Conservation (phyloP, 495 filamentous ascomycete genomes). For the Cryomyces minteri region DNA sequence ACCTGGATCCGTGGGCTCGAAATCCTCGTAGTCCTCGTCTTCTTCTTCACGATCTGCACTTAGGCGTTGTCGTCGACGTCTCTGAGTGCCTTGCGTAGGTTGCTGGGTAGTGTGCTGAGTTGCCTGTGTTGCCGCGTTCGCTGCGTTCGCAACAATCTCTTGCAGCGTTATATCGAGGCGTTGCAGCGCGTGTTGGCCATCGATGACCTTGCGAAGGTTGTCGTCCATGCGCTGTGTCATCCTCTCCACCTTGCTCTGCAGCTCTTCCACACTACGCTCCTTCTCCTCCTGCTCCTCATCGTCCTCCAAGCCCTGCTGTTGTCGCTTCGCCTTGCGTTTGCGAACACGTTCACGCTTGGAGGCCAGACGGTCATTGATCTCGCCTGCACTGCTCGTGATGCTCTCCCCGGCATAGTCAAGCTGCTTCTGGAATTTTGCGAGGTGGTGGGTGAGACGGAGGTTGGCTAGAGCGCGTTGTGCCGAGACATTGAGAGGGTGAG, state of each 20-base stretch:
- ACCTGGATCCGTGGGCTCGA: constrained; percentile 10
- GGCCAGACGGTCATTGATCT: constrained; percentile 16
- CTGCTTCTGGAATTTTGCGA: constrained; percentile 9
- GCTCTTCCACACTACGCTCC: constrained; percentile 6
- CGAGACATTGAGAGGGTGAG: constrained; percentile 12
- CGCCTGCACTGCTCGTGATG: constrained; percentile 8
- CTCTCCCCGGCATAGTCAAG: constrained; percentile 7
- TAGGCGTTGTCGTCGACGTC: not conserved
- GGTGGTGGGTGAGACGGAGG: not conserved
- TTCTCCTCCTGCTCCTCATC: constrained; percentile 4
- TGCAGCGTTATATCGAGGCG: constrained; percentile 4
- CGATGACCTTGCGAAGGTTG: constrained; percentile 19
- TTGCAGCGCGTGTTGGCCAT: constrained; percentile 10
- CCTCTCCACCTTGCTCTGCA: constrained; percentile 13
- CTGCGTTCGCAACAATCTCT: constrained; percentile 2
- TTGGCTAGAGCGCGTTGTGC: constrained; percentile 13
- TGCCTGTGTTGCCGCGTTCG: constrained; percentile 7
- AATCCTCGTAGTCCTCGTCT: constrained; percentile 10
- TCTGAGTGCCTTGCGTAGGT: constrained; percentile 1
- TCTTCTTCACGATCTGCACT: constrained; percentile 4
- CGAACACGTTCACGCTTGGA: not conserved
- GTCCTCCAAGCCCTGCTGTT: constrained; percentile 6
- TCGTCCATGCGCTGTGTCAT: constrained; percentile 21
- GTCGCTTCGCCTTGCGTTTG: constrained; percentile 3
- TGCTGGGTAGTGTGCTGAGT: constrained; percentile 3